Evolutionary conservation across 2,329 filamentous ascomycete species (phyloP).

Genomic region (Metarhizium brunneum): DNA sequence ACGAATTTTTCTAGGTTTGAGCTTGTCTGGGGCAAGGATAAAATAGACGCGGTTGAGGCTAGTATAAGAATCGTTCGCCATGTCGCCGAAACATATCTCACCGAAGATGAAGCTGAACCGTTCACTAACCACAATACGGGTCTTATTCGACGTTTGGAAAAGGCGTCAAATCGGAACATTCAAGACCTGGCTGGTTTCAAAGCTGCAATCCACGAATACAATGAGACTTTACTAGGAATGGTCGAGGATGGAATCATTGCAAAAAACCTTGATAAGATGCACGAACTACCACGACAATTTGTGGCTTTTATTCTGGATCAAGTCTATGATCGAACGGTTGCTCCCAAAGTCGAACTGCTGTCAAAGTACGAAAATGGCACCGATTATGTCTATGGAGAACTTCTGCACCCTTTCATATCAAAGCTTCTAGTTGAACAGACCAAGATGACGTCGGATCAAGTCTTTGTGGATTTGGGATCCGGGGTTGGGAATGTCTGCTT

Average conservation of each 20-base stretch:
- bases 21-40: slow-evolving; percentile 69
- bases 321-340: slow-evolving; percentile 86
- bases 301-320: slow-evolving; percentile 78
- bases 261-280: slow-evolving; percentile 59
- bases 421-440: slow-evolving; percentile 70
- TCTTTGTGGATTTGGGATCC: slow-evolving; percentile 91
- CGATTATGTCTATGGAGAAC: slow-evolving; percentile 91
- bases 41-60: slow-evolving; percentile 66
- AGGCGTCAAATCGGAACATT: slow-evolving; percentile 59
- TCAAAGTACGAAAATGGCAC: slow-evolving; percentile 82
- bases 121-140: slow-evolving; percentile 67
- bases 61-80: slow-evolving; percentile 62
- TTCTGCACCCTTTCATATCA: slow-evolving; percentile 75
- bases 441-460: slow-evolving; percentile 68
- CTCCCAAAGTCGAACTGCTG: slow-evolving; percentile 75
- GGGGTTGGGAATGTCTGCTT: slow-evolving; percentile 94
- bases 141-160: slow-evolving; percentile 66
- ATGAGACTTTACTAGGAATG: slow-evolving; percentile 55
- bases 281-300: slow-evolving; percentile 60
- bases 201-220: slow-evolving; percentile 66
- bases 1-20: slow-evolving; percentile 33
- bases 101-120: slow-evolving; percentile 53
- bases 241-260: slow-evolving; percentile 63
- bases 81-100: slow-evolving; percentile 69
- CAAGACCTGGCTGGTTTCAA: slow-evolving; percentile 60